Evolutionary conservation across 202 grass and related monocot genomes (phyloP).

Genomic region (Tripidium arundinaceum): DNA sequence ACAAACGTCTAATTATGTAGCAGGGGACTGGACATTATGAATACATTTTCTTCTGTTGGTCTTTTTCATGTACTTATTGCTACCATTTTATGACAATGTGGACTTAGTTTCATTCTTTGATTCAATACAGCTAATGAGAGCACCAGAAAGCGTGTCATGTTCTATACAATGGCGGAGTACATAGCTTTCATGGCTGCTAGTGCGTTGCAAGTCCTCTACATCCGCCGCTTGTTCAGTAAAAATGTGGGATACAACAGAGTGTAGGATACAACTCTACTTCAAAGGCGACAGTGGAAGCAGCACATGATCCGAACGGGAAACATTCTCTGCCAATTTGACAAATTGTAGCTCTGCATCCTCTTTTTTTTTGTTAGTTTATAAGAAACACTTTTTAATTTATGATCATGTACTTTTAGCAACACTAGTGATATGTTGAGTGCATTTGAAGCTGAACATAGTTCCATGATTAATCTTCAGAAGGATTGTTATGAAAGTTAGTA

Average conservation of each 20-base stretch:
- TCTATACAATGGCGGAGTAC: constrained; percentile 85
- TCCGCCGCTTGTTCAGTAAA: constrained; percentile 90
- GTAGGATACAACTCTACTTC: constrained; percentile 39
- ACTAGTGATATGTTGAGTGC: constrained; percentile 27
- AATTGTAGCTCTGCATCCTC: constrained; percentile 27
- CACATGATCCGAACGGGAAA: constrained; percentile 23
- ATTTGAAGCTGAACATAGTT: constrained; percentile 39
- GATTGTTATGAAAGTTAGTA: background rate
- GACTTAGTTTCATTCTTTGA: constrained; percentile 29
- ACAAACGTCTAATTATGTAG: background rate
- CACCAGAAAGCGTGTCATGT: constrained; percentile 79
- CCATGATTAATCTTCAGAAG: constrained; percentile 35
- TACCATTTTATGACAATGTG: background rate
- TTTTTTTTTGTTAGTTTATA: constrained; percentile 34
- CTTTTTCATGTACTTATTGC: background rate
- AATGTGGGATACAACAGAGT: constrained; percentile 89
- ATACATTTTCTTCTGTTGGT: background rate
- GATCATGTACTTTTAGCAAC: constrained; percentile 37
- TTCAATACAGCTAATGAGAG: constrained; percentile 87
- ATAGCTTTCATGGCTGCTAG: constrained; percentile 73
- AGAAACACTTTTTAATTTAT: constrained; percentile 32
- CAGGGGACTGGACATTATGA: background rate
- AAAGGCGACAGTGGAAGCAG: background rate
- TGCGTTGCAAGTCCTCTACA: constrained; percentile 80
- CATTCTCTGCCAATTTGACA: constrained; percentile 14